These are phyloP conservation scores for Mycena metata DNA, from an alignment of 768 basidiomycete species.

Conservation along the genomic window DNA sequence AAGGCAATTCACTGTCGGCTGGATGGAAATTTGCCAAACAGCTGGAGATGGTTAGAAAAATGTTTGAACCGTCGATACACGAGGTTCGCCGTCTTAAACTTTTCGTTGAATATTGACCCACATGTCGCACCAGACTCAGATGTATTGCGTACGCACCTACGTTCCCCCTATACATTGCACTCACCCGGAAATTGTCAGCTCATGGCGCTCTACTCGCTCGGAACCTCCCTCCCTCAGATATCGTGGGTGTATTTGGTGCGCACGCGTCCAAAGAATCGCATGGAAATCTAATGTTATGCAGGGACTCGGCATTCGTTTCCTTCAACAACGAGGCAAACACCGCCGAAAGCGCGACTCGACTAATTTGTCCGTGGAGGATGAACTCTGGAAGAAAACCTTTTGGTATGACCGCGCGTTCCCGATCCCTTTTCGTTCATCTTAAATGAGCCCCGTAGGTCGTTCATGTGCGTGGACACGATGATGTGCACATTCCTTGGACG, in stretches of 20 bases:
- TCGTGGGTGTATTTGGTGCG: slow-evolving; percentile 63
- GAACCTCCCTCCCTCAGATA: slow-evolving; percentile 62
- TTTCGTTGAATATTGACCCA: no score
- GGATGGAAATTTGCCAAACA: slow-evolving; percentile 75
- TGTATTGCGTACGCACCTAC: slow-evolving; percentile 62
- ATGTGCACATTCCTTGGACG: slow-evolving; percentile 69
- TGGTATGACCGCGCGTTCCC: slow-evolving; percentile 52
- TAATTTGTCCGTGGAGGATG: slow-evolving; percentile 58
- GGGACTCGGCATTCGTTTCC: slow-evolving; percentile 72
- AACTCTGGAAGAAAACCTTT: slow-evolving; percentile 72
- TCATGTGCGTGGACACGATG: slow-evolving; percentile 49
- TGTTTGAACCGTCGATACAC: slow-evolving; percentile 69
- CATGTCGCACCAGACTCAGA: slow-evolving; percentile 53
- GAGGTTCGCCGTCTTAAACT: slow-evolving; percentile 56
- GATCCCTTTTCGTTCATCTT: not conserved
- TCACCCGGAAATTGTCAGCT: slow-evolving; percentile 39
- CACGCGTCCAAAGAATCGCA: no score
- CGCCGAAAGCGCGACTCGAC: slow-evolving; percentile 53
- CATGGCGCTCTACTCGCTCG: slow-evolving; percentile 49
- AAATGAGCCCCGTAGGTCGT: slow-evolving; percentile 38
- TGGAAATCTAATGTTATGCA: not conserved
- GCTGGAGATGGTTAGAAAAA: slow-evolving; percentile 71
- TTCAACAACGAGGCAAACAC: slow-evolving; percentile 75
- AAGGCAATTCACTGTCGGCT: slow-evolving; percentile 57
- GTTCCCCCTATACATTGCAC: slow-evolving; percentile 34